Conservation (phyloP, 805 yeast species). For the Suhomyces vadensis region DNA sequence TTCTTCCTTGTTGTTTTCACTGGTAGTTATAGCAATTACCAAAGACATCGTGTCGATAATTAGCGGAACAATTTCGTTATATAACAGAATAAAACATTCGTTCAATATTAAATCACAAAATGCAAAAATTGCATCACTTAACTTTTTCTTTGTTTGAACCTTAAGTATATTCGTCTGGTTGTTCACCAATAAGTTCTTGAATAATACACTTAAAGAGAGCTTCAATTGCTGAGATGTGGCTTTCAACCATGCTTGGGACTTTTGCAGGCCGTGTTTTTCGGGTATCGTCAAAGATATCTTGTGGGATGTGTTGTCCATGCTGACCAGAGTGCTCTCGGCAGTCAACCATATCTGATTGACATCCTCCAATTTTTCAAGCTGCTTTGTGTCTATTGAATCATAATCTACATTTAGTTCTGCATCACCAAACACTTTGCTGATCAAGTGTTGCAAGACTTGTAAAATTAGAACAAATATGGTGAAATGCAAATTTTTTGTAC, state of each 20-base stretch:
- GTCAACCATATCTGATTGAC: conserved; percentile 16
- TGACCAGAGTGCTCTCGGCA: too few species aligned
- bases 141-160: conserved; percentile 23
- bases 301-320: background rate
- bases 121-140: conserved; percentile 22
- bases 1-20: conserved; percentile 6
- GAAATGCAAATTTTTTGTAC: conserved; percentile 24
- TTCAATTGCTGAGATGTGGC: conserved; percentile 42
- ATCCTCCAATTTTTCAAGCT: conserved; percentile 11
- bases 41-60: conserved; percentile 31
- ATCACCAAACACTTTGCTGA: conserved; percentile 35
- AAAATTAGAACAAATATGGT: conserved; percentile 22
- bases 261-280: background rate
- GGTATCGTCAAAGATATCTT: background rate
- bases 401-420: conserved; percentile 10
- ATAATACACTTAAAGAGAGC: conserved; percentile 31
- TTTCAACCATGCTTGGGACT: conserved; percentile 35
- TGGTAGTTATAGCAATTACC: conserved; percentile 11
- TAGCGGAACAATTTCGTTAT: conserved; percentile 30
- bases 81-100: conserved; percentile 34
- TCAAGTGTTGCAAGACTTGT: conserved; percentile 21
- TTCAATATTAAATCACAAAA: conserved; percentile 24
- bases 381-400: background rate
- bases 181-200: conserved; percentile 28
- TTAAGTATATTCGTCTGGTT: conserved; percentile 19